phyloP scores from a whole-genome alignment of 177 flowering plant species.

The Tripterygium wilfordii region DNA sequence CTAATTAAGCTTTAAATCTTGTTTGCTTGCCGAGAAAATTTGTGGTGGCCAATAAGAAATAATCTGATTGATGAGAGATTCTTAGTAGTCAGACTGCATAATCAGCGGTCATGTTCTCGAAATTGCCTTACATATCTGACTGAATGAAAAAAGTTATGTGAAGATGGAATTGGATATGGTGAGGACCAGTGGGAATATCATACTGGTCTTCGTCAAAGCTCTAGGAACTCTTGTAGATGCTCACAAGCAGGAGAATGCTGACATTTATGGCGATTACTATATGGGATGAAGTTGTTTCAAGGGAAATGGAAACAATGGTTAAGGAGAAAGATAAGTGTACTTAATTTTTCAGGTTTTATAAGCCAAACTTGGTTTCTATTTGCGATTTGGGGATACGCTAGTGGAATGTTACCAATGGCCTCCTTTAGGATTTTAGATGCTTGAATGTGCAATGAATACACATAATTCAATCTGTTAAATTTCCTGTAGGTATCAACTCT shows the following conservation, averaged over 20 bases:
- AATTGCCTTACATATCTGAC: conserved; percentile 25
- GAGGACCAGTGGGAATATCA: conserved; percentile 27
- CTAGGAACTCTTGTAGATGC: conserved; percentile 72
- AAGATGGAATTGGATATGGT: conserved; percentile 30
- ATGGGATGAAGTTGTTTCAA: conserved; percentile 61
- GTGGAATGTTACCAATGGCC: no score
- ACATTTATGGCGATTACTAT: conserved; percentile 31
- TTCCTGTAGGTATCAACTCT: conserved; percentile 80
- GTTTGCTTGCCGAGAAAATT: no score
- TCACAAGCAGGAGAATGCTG: conserved; percentile 57
- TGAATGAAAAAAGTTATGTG: conserved; percentile 32
- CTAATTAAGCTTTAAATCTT: no score
- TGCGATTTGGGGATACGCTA: no score
- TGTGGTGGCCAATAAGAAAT: no score
- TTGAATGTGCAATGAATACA: no score
- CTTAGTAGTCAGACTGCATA: no score
- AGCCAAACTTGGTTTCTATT: neutral
- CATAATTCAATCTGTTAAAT: no score
- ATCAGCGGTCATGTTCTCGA: no score
- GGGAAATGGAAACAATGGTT: conserved; percentile 93
- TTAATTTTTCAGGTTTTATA: neutral
- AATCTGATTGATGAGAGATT: no score
- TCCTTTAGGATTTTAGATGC: no score
- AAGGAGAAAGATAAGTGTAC: conserved; percentile 66
- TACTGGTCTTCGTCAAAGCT: conserved; percentile 32